Evolutionary conservation across 208 protist species (phyloP).

Genomic region (Phytomonas francai): DNA sequence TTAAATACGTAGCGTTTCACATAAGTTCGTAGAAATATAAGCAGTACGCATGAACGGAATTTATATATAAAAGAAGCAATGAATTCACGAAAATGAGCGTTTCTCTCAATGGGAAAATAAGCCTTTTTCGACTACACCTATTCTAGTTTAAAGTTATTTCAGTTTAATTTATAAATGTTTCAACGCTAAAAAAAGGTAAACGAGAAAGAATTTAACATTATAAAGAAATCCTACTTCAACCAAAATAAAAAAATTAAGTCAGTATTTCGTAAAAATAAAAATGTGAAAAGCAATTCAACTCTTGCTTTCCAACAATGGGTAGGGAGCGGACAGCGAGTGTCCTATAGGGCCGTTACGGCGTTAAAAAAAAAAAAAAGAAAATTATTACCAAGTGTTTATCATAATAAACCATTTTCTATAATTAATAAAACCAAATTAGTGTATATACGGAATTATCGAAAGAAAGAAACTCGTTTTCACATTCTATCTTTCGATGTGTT

Average conservation of each 20-base stretch:
- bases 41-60: no score
- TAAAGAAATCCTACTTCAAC: slow-evolving; percentile 8
- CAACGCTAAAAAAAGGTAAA: slow-evolving; percentile 5
- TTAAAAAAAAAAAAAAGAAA: slow-evolving; percentile 11
- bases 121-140: no score
- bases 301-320: neutral
- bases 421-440: slow-evolving; percentile 1
- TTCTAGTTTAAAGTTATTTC: no score
- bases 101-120: no score
- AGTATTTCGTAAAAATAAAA: slow-evolving; percentile 1
- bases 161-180: neutral
- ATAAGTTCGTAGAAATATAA: no score
- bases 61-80: no score
- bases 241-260: slow-evolving; percentile 10
- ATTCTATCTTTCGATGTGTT: no score
- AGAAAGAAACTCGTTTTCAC: slow-evolving; percentile 1
- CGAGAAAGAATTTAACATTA: slow-evolving; percentile 5
- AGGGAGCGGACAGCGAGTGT: neutral
- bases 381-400: no score
- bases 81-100: no score
- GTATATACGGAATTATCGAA: neutral
- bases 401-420: no score
- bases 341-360: neutral
- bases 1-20: no score
- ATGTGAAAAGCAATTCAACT: neutral